Conservation (phyloP, 139 green algal species). For the Haematococcus lacustris region DNA sequence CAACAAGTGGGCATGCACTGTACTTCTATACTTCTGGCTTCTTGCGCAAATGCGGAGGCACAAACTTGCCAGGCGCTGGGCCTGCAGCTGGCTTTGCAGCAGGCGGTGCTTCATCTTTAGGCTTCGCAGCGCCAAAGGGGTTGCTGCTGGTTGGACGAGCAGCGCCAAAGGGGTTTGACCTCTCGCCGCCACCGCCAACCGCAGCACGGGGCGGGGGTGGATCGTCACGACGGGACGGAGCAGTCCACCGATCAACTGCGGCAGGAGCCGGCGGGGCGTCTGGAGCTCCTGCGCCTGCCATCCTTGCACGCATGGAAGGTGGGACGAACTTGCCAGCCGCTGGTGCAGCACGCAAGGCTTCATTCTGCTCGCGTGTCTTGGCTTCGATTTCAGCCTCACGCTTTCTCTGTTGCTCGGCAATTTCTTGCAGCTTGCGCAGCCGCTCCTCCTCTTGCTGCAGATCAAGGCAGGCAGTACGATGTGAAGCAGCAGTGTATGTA, state of each 20-base stretch:
- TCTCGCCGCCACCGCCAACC: not conserved
- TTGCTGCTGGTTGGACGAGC: not conserved
- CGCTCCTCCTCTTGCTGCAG: slow-evolving; percentile 48
- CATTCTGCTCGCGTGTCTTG: slow-evolving; percentile 24
- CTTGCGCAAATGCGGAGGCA: slow-evolving; percentile 18
- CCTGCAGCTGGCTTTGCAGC: slow-evolving; percentile 1
- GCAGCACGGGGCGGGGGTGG: not conserved
- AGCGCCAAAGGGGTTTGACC: not conserved
- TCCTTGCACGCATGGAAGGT: not conserved
- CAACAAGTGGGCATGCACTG: too few species aligned
- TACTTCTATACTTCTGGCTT: too few species aligned
- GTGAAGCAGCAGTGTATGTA: not conserved
- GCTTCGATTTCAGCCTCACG: slow-evolving; percentile 56
- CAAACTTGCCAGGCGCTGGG: slow-evolving; percentile 14
- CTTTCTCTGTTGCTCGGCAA: slow-evolving; percentile 36
- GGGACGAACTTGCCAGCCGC: not conserved
- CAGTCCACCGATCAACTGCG: not conserved
- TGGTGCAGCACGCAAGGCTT: not conserved
- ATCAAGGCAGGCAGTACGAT: not conserved
- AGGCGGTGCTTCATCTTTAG: slow-evolving; percentile 6
- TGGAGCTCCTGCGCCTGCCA: not conserved
- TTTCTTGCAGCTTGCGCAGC: slow-evolving; percentile 42
- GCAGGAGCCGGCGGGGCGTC: not conserved
- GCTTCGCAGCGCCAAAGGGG: not conserved
- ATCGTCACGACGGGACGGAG: slow-evolving; percentile 1